Evolutionary conservation across 2,329 filamentous ascomycete species (phyloP), one percentile per base, ranked within the genome.

Genomic region (Meredithiella fracta): DNA sequence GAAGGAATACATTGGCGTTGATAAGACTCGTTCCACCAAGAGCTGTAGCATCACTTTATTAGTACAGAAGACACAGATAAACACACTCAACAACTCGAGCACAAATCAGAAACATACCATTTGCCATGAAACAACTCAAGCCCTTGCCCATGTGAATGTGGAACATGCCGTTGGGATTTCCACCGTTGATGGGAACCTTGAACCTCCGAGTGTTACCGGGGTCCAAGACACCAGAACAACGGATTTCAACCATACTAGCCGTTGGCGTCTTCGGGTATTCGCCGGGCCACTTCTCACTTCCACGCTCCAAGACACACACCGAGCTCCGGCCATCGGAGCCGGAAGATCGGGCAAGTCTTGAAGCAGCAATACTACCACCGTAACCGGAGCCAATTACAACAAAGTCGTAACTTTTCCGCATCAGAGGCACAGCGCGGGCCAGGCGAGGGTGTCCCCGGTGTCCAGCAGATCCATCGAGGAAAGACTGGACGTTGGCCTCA

Each of bases 311-410:
- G 17, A 86, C 65, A 59, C 80, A 83, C 1, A 85, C 81, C 1
- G 70, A 73, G 63, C 81, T 72, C 1, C 72, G 62, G 2, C 58
- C 58, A 31, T 58, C 50, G 23, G 60, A 58, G n/a, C 60, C 70
- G 5, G 57, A 54, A 0, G 64, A 64, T 55, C 82, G 73, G 2
- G 80, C 76, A 73, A 84, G 79, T 9, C 80, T 73, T 22, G 78
- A 78, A 0, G 81, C 82, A 2, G 82, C 81, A 20, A 85, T 76
- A 23, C 75, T 77, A 40, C 79, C 81, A 23, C 82, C 82, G 64
- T 85, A 86, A 1, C 82, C 82, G 8, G 80, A 83, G 1, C 82
- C 82, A 57, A 85, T 77, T 29, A 85, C 78, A 9, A 86, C 73
- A 40, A 76, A 76, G 66, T 85, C 82, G 61, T 86, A 85, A 5